These are phyloP conservation scores for Populus hybrid DNA, from an alignment of 441 rosid species.

Conservation along the genomic window DNA sequence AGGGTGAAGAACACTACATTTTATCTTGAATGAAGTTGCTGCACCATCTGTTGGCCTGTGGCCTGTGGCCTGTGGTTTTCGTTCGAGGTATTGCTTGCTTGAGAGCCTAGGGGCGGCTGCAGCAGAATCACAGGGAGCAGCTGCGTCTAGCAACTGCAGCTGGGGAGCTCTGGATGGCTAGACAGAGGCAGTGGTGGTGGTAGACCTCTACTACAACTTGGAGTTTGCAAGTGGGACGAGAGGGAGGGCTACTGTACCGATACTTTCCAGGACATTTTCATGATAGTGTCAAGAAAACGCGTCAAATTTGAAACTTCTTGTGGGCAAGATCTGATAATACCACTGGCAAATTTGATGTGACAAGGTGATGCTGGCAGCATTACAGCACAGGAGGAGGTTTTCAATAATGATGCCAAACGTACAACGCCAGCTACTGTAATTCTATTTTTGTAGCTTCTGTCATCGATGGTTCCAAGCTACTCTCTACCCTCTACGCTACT, in stretches of 20 bases:
- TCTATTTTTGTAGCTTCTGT: not conserved
- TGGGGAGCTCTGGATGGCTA: not conserved
- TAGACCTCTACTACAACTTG: too few relatives aligned
- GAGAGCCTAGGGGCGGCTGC: not conserved
- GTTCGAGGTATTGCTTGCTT: not conserved
- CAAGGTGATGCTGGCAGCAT: not conserved
- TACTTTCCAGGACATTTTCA: not conserved
- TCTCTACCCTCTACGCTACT: not conserved
- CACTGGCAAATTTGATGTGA: not conserved
- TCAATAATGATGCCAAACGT: not conserved
- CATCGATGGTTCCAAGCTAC: not conserved
- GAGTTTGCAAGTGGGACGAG: not conserved
- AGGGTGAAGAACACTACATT: not conserved
- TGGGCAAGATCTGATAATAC: not conserved
- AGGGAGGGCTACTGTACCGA: not conserved
- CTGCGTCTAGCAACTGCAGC: not conserved
- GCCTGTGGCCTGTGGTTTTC: not conserved
- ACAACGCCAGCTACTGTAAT: not conserved
- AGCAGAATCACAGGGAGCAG: not conserved
- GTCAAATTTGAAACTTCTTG: not conserved
- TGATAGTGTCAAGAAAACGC: not conserved
- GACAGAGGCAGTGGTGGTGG: not conserved
- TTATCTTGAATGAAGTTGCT: not conserved
- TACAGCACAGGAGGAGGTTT: not conserved
- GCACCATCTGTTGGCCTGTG: not conserved